Conservation (phyloP, 495 filamentous ascomycete genomes). For the Trichocladium uniseriatum region DNA sequence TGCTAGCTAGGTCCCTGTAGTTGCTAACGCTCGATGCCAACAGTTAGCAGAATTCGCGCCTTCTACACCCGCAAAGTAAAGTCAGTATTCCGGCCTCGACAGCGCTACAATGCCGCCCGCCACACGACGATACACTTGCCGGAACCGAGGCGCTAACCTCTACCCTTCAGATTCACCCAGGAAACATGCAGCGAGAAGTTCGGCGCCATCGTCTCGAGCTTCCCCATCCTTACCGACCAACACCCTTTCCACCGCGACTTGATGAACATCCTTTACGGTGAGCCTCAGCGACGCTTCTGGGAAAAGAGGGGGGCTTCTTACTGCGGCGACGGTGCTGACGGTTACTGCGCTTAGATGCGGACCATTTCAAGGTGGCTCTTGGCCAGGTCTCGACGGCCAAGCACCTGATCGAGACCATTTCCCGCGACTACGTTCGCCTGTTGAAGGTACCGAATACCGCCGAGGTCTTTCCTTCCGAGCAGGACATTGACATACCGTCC, state of each 20-base stretch:
- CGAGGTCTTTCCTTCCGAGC: slow-evolving; percentile 8
- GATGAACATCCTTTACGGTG: slow-evolving; percentile 53
- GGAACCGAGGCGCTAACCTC: slow-evolving; percentile 34
- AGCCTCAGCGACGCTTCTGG: neutral
- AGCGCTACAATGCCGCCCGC: too few relatives aligned
- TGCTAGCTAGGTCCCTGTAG: neutral
- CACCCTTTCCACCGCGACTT: slow-evolving; percentile 83
- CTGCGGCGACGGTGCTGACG: slow-evolving; percentile 41
- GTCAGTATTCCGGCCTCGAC: slow-evolving; percentile 28
- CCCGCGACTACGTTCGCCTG: slow-evolving; percentile 85
- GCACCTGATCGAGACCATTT: slow-evolving; percentile 90
- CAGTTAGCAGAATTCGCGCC: slow-evolving; percentile 77
- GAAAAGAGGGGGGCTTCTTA: neutral
- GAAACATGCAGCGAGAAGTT: slow-evolving; percentile 96
- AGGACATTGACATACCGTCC: slow-evolving; percentile 35
- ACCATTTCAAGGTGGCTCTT: slow-evolving; percentile 94
- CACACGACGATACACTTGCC: too few relatives aligned
- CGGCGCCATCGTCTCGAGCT: slow-evolving; percentile 77
- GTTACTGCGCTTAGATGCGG: slow-evolving; percentile 65
- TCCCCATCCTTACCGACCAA: slow-evolving; percentile 88
- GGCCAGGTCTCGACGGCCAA: slow-evolving; percentile 94
- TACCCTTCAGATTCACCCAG: slow-evolving; percentile 58
- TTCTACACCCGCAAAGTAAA: slow-evolving; percentile 99
- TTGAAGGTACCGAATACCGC: slow-evolving; percentile 36
- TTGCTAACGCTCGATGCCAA: slow-evolving; percentile 10